Base-by-base conservation (phyloP, 164 flowering plant genomes). In the Saururus chinensis region DNA sequence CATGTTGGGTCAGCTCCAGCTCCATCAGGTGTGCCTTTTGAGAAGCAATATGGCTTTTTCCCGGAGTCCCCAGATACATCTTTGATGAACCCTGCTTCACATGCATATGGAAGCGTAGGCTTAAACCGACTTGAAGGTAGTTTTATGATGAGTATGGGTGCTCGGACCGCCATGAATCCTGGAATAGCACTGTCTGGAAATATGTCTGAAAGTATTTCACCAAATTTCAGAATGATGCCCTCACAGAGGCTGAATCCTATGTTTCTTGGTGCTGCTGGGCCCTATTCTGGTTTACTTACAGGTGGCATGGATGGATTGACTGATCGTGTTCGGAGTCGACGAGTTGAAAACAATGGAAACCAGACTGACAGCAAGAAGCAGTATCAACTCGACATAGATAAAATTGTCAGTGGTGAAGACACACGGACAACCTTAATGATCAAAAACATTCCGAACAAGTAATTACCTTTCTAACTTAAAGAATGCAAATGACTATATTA, bases 391-490 rank as follows among this genome's bases (percentile, higher is more conserved):
- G 95, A 92, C 62, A 76, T 92, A 84, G 93, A 92, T 45, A 92
- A 87, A 70, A 92, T 92, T 63, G 65, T 66, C 16, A 77, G 66
- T 68, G 96, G 93, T 41, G 95, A 92, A 68, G 98, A 92, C 75
- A 73, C 67, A 45, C 74, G 96, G 69, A 89, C 98, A 40, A 92
- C 98, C 30, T 76, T 92, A 60, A 92, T 92, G 98, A 83, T 92
- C 55, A 92, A 92, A 74, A 92, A 92, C 72, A 92, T 92, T 26
- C 98, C 98, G 22, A 92, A 92, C 67, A 92, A 92, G 98, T 91
- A 81, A 71, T 92, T 4, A 24, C 17, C 40, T 53, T 40, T 63
- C 19, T 63, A 17, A 19, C 19, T 12, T 45, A 4, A 12, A 12
- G 17, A 45, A 45, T 45, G 17, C 49, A 0, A 12, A 45, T 45